phyloP scores from a whole-genome alignment of 75 land plant species.

The Selaginella moellendorffii region DNA sequence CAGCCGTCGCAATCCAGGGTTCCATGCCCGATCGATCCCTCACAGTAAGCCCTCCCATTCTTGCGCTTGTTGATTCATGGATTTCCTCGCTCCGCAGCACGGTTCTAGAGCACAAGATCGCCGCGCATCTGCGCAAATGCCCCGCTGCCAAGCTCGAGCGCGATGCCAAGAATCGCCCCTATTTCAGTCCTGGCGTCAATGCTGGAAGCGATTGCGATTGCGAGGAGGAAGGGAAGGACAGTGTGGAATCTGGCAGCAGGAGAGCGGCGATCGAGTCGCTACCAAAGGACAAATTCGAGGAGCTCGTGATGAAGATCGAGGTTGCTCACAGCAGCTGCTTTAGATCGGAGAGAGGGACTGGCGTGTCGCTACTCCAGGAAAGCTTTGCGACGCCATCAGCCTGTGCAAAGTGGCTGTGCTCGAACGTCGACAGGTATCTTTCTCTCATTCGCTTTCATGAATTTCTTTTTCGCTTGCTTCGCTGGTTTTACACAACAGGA shows the following conservation, averaged over 20 bases:
- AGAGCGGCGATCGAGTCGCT: constrained; percentile 38
- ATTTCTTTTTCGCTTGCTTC: background rate
- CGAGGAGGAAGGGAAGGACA: constrained; percentile 4
- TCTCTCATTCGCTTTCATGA: background rate
- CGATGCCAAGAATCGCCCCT: constrained; percentile 31
- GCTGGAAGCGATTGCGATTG: constrained; percentile 34
- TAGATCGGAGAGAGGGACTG: constrained; percentile 19
- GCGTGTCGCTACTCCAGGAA: constrained; percentile 15
- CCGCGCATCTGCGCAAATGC: constrained; percentile 51
- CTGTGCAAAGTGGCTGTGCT: constrained; percentile 43
- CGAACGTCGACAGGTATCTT: constrained; percentile 48
- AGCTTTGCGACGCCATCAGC: constrained; percentile 40
- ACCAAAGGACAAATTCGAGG: constrained; percentile 23
- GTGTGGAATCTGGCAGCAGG: constrained; percentile 17
- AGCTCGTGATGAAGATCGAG: constrained; percentile 38
- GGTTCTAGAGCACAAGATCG: constrained; percentile 40
- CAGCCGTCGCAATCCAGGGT: constrained; percentile 41
- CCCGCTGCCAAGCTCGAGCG: constrained; percentile 45
- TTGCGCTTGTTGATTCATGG: background rate
- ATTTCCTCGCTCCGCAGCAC: constrained; percentile 30
- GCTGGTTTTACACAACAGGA: constrained; percentile 26
- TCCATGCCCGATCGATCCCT: constrained; percentile 78
- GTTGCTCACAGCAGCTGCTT: constrained; percentile 27
- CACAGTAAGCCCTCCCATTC: constrained; percentile 45
- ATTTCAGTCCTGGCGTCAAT: constrained; percentile 55